These are phyloP conservation scores for Phenoliferia sp. DNA, from an alignment of 1,284 basidiomycete species.

Conservation along the genomic window DNA sequence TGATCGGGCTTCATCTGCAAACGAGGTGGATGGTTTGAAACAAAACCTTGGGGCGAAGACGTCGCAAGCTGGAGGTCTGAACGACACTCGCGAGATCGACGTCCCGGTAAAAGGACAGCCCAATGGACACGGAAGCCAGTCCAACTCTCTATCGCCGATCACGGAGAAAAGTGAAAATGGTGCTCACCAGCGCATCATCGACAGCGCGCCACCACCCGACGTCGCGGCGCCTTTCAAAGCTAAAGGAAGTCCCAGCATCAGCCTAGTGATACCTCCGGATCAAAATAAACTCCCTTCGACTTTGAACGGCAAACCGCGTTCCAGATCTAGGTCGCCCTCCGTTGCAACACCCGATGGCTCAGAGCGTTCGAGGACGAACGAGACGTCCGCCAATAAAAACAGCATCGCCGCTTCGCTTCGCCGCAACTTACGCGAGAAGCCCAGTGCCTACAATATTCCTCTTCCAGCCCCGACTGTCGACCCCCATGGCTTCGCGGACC, in stretches of 20 bases:
- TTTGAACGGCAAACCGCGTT: neutral
- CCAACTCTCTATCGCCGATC: neutral
- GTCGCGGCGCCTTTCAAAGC: slow-evolving; percentile 4
- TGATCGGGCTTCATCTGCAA: neutral
- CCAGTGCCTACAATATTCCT: slow-evolving; percentile 54
- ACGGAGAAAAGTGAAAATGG: neutral
- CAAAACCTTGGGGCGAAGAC: slow-evolving; percentile 2
- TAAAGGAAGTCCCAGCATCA: neutral
- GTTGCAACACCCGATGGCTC: neutral
- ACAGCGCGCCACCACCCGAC: slow-evolving; percentile 16
- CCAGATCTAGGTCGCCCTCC: neutral
- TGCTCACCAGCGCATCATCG: neutral
- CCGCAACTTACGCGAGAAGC: slow-evolving; percentile 25
- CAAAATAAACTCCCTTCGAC: neutral
- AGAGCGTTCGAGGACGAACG: slow-evolving; percentile 10
- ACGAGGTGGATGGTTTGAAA: neutral
- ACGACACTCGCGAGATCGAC: slow-evolving; percentile 10
- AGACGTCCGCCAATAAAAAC: slow-evolving; percentile 22
- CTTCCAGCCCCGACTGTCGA: slow-evolving; percentile 66
- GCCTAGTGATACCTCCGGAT: neutral
- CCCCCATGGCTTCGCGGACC: slow-evolving; percentile 76
- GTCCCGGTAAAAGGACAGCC: neutral
- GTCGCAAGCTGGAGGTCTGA: neutral
- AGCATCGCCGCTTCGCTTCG: slow-evolving; percentile 14
- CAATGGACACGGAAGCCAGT: neutral